Base-by-base conservation (phyloP, 805 yeast genomes). In the Saccharomycopsis malanga region DNA sequence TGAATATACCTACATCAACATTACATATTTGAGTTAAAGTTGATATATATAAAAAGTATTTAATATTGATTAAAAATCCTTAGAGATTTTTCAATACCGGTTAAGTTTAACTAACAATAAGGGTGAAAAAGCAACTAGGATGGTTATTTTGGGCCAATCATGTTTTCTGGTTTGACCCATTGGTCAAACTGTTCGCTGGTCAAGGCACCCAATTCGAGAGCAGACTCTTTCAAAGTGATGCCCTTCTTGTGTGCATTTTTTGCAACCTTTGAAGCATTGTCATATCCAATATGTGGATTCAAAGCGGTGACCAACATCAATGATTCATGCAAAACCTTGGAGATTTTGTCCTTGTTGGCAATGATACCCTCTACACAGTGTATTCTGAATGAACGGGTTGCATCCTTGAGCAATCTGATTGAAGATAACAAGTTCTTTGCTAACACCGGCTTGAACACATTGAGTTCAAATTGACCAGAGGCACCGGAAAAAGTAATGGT, bases 241-340 rank as follows among this genome's bases (percentile, higher is more conserved):
- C 97, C 96, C 75, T 91, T 87, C 74, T 89, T 84, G 79, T 91
- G 98, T 42, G 98, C 98, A 65, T 93, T 87, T 77, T 91, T 91
- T 58, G 98, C 98, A 45, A 88, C 91, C 79, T 89, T 89, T 50
- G 97, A 87, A 50, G 98, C 98, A 59, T 81, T 77, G 64, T 91
- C 98, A 72, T 91, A 91, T 61, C 98, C 98, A 60, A 91, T 91
- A 81, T 89, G 87, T 60, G 98, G 97, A 79, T 93, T 93, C 65
- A 91, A 78, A 23, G 98, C 97, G 48, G 98, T 91, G 44, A 91
- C 98, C 70, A 91, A 78, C 98, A 91, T 91, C 64, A 91, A 78
- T 14, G 96, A 87, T 71, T 93, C 96, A 67, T 87, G 85, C 73
- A 91, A 73, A 50, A 85, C 73, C 70, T 91, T 86, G 60, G 76